Evolutionary conservation across 2,329 filamentous ascomycete genomes (phyloP).

Genomic region (Onygenales sp.): DNA sequence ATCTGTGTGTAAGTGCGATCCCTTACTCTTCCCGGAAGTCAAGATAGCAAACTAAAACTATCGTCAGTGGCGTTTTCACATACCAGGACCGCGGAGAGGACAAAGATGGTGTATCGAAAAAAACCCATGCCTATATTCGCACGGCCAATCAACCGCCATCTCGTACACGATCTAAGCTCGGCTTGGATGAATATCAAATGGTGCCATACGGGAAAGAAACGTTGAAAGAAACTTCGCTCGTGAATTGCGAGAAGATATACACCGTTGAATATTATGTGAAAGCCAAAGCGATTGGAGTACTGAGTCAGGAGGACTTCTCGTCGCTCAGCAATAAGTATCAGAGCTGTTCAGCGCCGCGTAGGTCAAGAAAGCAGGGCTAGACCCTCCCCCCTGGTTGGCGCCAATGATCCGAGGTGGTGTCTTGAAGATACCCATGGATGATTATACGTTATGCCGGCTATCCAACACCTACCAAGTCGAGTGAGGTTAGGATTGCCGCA

Average conservation of each 20-base stretch:
- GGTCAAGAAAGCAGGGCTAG: no score
- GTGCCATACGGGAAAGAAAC: conserved; percentile 6
- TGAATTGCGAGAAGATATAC: conserved; percentile 34
- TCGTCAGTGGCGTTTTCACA: conserved; percentile 29
- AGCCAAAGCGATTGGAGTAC: conserved; percentile 29
- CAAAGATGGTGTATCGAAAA: conserved; percentile 26
- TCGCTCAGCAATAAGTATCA: no score
- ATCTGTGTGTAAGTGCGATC: conserved; percentile 24
- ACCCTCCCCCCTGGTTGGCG: no score
- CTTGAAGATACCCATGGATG: no score
- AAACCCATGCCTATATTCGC: conserved; percentile 32
- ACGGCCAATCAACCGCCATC: conserved; percentile 8
- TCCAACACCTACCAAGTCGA: no score
- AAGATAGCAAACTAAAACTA: background rate
- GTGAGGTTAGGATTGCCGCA: no score
- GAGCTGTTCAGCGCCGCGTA: no score
- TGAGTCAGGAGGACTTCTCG: conserved; percentile 16
- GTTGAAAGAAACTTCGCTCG: conserved; percentile 25
- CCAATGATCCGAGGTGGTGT: no score
- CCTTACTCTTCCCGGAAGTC: background rate
- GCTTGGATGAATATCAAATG: background rate
- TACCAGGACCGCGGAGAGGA: conserved; percentile 27
- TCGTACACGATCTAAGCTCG: background rate
- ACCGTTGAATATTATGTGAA: conserved; percentile 36
- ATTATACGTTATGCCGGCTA: no score